phyloP scores from a whole-genome alignment of 306 rosid genomes.

The Gillenia trifoliata region DNA sequence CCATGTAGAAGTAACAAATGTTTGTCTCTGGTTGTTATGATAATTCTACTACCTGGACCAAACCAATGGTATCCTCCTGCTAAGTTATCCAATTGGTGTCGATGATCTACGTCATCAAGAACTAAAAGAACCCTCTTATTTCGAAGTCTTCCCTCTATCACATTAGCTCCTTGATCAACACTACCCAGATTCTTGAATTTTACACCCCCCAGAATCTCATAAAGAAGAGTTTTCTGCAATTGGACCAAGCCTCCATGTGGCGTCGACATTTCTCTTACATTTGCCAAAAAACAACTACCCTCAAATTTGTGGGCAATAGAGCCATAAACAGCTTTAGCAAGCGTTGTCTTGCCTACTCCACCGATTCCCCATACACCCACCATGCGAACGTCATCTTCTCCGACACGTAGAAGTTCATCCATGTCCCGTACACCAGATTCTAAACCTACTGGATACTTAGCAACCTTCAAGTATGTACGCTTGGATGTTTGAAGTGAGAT shows the following conservation, averaged over 20 bases:
- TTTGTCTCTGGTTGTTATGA: conserved; percentile 9
- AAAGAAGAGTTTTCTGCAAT: too few species aligned
- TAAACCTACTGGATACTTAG: background rate
- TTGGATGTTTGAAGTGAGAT: too few species aligned
- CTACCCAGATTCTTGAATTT: too few species aligned
- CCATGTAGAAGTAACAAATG: background rate
- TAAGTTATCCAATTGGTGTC: background rate
- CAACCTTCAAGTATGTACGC: too few species aligned
- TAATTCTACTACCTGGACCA: background rate
- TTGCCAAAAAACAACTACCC: background rate
- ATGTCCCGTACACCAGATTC: background rate
- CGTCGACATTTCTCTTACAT: background rate
- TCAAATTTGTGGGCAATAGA: background rate
- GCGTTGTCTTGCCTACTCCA: background rate
- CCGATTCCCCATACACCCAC: background rate
- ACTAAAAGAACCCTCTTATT: background rate
- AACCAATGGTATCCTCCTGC: background rate
- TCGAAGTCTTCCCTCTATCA: background rate
- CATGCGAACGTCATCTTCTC: background rate
- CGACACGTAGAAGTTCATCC: background rate
- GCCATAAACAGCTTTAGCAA: background rate
- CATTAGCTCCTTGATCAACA: background rate
- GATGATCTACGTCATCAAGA: background rate
- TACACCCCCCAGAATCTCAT: background rate
- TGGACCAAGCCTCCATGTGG: too few species aligned